Conservation (phyloP, 441 rosid species). For the Brassica balearica region DNA sequence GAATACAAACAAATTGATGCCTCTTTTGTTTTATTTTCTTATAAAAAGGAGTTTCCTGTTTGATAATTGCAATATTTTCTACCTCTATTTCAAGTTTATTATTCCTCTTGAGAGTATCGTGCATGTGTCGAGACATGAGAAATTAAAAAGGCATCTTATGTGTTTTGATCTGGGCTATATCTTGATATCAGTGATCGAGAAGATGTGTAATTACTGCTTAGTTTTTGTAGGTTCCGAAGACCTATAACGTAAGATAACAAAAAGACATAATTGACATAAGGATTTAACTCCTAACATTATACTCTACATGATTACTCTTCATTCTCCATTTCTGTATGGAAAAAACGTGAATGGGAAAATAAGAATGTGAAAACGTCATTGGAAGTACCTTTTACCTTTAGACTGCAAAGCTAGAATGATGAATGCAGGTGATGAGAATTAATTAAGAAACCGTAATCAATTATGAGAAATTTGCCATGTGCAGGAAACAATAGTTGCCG, state of each 20-base stretch:
- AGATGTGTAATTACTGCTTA: constrained; percentile 9
- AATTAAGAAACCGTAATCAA: constrained; percentile 19
- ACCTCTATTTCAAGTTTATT: constrained; percentile 29
- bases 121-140: constrained; percentile 31
- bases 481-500: constrained; percentile 34
- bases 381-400: neutral
- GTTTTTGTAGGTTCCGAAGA: constrained; percentile 25
- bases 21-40: constrained; percentile 7
- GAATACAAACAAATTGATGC: constrained; percentile 1
- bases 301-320: constrained; percentile 7
- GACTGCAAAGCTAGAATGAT: constrained; percentile 3
- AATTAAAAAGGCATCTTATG: constrained; percentile 25
- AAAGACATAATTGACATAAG: neutral
- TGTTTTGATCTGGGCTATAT: constrained; percentile 11
- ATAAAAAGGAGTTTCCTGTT: constrained; percentile 1
- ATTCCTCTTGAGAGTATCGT: constrained; percentile 22
- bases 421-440: neutral
- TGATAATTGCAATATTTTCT: constrained; percentile 16
- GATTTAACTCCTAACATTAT: neutral
- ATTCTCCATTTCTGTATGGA: neutral
- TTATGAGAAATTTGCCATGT: constrained; percentile 36
- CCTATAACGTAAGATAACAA: constrained; percentile 5
- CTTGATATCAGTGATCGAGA: neutral
- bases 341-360: neutral
- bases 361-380: neutral